phyloP scores from a whole-genome alignment of 2,329 filamentous ascomycete genomes.

The Cladosporium colombiae region DNA sequence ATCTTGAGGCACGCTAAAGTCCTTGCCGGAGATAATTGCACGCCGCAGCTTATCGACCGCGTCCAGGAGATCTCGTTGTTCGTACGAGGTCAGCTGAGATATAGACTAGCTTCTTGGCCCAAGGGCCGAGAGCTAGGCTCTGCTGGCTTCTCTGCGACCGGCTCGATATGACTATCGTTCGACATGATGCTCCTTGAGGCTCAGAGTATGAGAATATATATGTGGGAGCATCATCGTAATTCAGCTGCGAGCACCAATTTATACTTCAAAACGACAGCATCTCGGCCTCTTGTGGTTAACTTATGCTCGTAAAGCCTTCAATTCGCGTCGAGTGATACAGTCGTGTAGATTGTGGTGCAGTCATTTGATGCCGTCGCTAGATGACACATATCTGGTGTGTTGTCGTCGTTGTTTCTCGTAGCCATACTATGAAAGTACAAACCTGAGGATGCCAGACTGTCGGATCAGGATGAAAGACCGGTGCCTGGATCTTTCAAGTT shows the following conservation, averaged over 20 bases:
- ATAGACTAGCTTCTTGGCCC: neutral
- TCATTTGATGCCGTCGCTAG: neutral
- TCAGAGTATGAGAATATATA: neutral
- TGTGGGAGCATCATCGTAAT: neutral
- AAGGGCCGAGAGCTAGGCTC: neutral
- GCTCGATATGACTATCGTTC: neutral
- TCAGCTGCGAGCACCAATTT: neutral
- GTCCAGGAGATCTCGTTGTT: slow-evolving; percentile 11
- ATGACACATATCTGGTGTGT: no score
- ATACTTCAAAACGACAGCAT: neutral
- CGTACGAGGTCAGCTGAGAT: slow-evolving; percentile 3
- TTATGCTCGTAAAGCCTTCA: neutral
- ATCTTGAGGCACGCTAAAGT: slow-evolving; percentile 10
- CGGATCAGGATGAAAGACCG: neutral
- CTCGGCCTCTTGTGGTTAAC: no score
- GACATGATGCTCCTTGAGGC: neutral
- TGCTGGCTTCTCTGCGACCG: neutral
- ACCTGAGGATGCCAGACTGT: neutral
- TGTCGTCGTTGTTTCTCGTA: neutral
- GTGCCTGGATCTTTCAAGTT: neutral
- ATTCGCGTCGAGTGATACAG: neutral
- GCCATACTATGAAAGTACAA: neutral
- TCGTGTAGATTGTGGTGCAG: neutral
- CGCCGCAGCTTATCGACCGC: slow-evolving; percentile 9
- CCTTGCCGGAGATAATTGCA: neutral